Percentiles rank a stretch among this genome's conserved stretches.
phyloP scores from a whole-genome alignment of 495 filamentous ascomycete species.

The Bacidia rubella region DNA sequence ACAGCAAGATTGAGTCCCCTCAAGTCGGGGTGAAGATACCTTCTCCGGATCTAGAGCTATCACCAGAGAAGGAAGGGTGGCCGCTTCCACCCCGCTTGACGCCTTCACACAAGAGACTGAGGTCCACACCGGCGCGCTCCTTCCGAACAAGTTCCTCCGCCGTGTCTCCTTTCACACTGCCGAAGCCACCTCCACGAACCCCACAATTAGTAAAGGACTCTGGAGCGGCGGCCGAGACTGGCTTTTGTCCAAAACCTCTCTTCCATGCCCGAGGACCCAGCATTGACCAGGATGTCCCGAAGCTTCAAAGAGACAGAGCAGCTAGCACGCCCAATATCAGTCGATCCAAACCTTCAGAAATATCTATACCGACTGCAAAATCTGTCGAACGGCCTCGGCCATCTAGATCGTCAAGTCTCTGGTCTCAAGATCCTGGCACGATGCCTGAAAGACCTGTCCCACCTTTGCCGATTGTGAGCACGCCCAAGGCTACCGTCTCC shows the following conservation, averaged over 20 bases:
- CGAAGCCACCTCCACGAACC: not conserved
- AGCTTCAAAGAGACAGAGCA: not conserved
- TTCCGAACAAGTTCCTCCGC: not conserved
- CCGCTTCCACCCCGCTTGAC: not conserved
- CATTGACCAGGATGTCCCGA: not conserved
- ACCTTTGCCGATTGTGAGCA: constrained; percentile 26
- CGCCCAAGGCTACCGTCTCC: not conserved
- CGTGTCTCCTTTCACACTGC: not conserved
- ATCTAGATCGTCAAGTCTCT: constrained; percentile 13
- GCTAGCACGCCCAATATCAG: not conserved
- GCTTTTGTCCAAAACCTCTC: not conserved
- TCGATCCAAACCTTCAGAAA: not conserved
- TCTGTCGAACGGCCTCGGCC: not conserved
- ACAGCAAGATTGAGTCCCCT: not conserved
- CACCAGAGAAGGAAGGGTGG: not conserved
- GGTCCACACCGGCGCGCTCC: not conserved
- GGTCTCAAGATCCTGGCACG: constrained; percentile 28
- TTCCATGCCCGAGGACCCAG: not conserved
- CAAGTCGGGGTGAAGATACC: not conserved
- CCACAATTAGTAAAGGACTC: not conserved
- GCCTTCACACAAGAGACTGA: not conserved
- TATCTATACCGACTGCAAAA: not conserved
- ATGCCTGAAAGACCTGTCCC: constrained; percentile 32
- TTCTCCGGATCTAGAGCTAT: not conserved
- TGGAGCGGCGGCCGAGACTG: not conserved